Conservation (phyloP, 352 stramenopile genomes). For the Pythium utonaiense region DNA sequence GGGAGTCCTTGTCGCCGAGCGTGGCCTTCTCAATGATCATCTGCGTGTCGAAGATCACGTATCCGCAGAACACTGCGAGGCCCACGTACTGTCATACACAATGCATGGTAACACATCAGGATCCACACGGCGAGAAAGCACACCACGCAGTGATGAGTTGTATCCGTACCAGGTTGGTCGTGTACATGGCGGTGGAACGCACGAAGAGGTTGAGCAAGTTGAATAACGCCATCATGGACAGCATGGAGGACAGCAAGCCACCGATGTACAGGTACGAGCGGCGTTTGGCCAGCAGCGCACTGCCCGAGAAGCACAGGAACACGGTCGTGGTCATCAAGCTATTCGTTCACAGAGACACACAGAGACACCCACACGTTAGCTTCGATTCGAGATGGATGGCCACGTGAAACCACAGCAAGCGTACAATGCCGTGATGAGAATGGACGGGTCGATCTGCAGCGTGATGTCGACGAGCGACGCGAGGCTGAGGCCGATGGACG, state of each 20-base stretch:
- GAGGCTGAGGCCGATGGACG: conserved; percentile 65
- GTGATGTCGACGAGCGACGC: conserved; percentile 71
- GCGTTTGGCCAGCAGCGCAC: conserved; percentile 69
- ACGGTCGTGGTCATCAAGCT: conserved; percentile 67
- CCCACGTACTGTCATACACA: conserved; percentile 55
- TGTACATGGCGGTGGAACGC: conserved; percentile 52
- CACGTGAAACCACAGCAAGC: conserved; percentile 1
- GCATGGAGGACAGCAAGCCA: conserved; percentile 60
- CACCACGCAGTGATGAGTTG: neutral
- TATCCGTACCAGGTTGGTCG: conserved; percentile 56
- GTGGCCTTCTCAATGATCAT: conserved; percentile 89
- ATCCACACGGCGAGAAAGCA: neutral
- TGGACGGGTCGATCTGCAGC: conserved; percentile 67
- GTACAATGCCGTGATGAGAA: conserved; percentile 80
- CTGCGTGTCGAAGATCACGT: conserved; percentile 90
- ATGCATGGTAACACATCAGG: neutral
- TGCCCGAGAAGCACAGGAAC: conserved; percentile 85
- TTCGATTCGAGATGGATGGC: neutral
- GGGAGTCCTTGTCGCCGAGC: conserved; percentile 77
- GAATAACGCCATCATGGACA: conserved; percentile 51
- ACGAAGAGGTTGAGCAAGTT: conserved; percentile 65
- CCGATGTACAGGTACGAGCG: conserved; percentile 85
- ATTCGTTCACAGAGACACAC: conserved; percentile 1
- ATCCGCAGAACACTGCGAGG: conserved; percentile 87
- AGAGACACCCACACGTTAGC: neutral